These are phyloP conservation scores for Xenoacremonium recifei DNA, from an alignment of 2,329 filamentous ascomycete genomes.

Conservation along the genomic window DNA sequence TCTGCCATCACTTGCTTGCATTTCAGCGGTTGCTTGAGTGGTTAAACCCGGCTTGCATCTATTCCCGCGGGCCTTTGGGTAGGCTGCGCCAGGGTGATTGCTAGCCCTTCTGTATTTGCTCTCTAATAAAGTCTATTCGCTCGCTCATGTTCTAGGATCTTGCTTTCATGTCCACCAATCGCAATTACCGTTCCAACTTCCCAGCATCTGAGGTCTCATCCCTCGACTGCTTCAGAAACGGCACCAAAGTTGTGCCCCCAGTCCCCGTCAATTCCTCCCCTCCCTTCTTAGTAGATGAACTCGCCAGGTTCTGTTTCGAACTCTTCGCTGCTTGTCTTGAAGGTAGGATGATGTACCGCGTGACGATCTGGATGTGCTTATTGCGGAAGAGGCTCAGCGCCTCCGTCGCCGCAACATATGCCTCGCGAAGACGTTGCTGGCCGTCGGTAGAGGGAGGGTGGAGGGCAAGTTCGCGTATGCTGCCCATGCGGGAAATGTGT, in stretches of 20 bases:
- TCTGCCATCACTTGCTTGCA: too few relatives aligned
- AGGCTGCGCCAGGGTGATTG: too few relatives aligned
- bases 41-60: too few relatives aligned
- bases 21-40: too few relatives aligned
- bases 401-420: slow-evolving; percentile 71
- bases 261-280: slow-evolving; percentile 69
- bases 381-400: slow-evolving; percentile 76
- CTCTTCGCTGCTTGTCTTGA: slow-evolving; percentile 43
- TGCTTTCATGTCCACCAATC: too few relatives aligned
- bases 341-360: slow-evolving; percentile 84
- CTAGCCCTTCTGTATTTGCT: background rate
- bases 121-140: background rate
- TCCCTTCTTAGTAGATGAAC: slow-evolving; percentile 37
- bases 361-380: slow-evolving; percentile 87
- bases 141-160: background rate
- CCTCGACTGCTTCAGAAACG: slow-evolving; percentile 84
- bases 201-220: slow-evolving; percentile 68
- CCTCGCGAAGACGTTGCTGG: slow-evolving; percentile 40
- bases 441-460: slow-evolving; percentile 49
- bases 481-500: slow-evolving; percentile 66
- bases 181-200: slow-evolving; percentile 22
- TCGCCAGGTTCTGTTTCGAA: slow-evolving; percentile 42
- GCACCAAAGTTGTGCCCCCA: slow-evolving; percentile 81
- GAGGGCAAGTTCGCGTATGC: slow-evolving; percentile 69
- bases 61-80: too few relatives aligned